Conservation (phyloP, 495 filamentous ascomycete genomes). For the Staphylotrichum longicolle region DNA sequence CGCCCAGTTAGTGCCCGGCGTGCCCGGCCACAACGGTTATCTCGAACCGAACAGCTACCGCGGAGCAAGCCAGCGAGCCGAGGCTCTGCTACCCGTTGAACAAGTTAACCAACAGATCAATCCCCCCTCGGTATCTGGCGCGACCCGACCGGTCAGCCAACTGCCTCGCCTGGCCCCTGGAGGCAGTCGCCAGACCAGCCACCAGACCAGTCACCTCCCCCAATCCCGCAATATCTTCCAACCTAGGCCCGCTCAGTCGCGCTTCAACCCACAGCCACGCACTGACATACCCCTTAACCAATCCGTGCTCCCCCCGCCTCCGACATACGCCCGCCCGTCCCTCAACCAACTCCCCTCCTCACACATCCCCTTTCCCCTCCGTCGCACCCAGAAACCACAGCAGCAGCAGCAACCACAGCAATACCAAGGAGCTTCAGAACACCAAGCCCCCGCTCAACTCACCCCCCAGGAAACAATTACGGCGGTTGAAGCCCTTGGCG, state of each 20-base stretch:
- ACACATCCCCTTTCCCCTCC: neutral
- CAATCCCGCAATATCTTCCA: conserved; percentile 13
- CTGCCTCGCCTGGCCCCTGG: neutral
- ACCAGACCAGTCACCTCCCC: neutral
- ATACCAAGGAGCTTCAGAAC: neutral
- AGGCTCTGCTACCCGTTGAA: neutral
- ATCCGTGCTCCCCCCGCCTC: neutral
- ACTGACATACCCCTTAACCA: neutral
- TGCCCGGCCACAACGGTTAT: neutral
- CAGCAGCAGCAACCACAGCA: neutral
- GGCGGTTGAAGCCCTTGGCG: neutral
- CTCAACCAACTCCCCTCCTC: neutral
- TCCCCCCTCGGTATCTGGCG: neutral
- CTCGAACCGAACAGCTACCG: neutral
- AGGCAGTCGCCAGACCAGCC: neutral
- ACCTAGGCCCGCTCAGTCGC: neutral
- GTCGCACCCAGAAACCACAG: neutral
- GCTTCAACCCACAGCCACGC: neutral
- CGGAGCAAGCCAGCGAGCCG: neutral
- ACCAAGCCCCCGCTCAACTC: no score
- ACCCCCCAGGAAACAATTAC: neutral
- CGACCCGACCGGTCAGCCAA: neutral
- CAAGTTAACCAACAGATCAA: neutral
- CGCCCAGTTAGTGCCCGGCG: neutral
- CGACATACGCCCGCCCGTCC: neutral